Evolutionary conservation across 257 asterid species (phyloP).

Genomic region (Striga asiatica): DNA sequence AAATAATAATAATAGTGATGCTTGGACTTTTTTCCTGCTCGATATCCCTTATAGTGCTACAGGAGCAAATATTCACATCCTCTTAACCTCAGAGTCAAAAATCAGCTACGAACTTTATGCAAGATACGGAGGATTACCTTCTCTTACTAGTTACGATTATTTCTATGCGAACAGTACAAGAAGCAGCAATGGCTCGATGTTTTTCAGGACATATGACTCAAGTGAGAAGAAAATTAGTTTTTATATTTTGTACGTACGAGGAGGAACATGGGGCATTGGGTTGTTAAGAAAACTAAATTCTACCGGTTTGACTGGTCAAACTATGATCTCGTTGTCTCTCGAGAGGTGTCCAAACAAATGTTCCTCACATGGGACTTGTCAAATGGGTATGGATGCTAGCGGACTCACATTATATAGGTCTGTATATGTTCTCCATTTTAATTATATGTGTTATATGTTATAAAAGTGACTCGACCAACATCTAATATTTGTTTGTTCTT

Average conservation of each 20-base stretch:
- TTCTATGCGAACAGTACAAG: slow-evolving; percentile 58
- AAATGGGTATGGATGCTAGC: slow-evolving; percentile 49
- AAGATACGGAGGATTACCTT: slow-evolving; percentile 80
- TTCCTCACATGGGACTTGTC: slow-evolving; percentile 74
- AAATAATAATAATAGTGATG: slow-evolving; percentile 12
- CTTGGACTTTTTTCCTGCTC: slow-evolving; percentile 78
- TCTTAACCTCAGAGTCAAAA: slow-evolving; percentile 36
- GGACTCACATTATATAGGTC: slow-evolving; percentile 83
- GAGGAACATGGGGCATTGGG: slow-evolving; percentile 85
- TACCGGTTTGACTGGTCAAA: slow-evolving; percentile 22
- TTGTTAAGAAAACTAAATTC: slow-evolving; percentile 48
- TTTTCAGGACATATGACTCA: slow-evolving; percentile 69
- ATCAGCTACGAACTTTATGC: slow-evolving; percentile 60
- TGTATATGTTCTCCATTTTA: not conserved
- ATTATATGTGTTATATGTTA: not conserved
- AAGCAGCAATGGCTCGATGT: slow-evolving; percentile 79
- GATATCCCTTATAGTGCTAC: slow-evolving; percentile 76
- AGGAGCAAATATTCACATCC: slow-evolving; percentile 72
- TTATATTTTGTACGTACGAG: slow-evolving; percentile 58
- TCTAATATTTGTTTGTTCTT: slow-evolving; percentile 1
- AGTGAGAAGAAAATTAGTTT: slow-evolving; percentile 49
- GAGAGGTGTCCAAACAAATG: slow-evolving; percentile 88
- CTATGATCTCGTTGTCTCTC: slow-evolving; percentile 53
- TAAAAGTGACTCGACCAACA: not conserved
- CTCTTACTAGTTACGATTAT: slow-evolving; percentile 72